Base-by-base conservation (phyloP, 352 stramenopile genomes). In the Phytophthora europaea region DNA sequence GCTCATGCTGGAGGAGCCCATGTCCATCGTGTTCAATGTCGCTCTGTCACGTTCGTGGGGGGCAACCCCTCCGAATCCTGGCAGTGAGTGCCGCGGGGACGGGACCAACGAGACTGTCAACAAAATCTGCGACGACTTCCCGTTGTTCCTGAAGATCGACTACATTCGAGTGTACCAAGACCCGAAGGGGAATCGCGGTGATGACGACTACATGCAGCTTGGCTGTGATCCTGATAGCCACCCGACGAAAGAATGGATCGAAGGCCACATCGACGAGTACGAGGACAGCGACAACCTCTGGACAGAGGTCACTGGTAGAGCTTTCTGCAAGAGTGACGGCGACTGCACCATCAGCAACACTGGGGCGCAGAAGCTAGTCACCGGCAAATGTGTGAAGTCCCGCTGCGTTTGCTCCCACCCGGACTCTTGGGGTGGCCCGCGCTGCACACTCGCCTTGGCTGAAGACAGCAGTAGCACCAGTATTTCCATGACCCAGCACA, bases 81-180 rank as follows among this genome's bases (percentile, higher is more conserved):
- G 72, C 4, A 61, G 45, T 3, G 45, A 72, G 18, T 85, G 82
- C 34, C 67, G 68, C 3, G 68, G 78, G 0, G 70, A 81, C 23
- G 75, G 72, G 7, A 53, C 33, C 0, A 67, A 84, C 45, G 26
- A 72, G 20, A 33, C 48, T 13, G 33, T 56, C 13, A 86, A 86
- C 45, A 59, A 59, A 47, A 86, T 89, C 28, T 89, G 82, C 62
- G 78, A 81, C 28, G 56, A 55, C 2, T 87, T 89, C 67, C 82
- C 82, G 0, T 72, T 89, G 75, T 85, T 65, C 48, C 16, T 97
- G 62, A 88, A 90, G 50, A 88, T 98, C 56, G 93, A 98, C 80
- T 92, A 89, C 64, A 87, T 98, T 20, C 85, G 91, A 8, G 57
- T 97, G 22, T 98, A 97, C 61, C 90, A 97, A 67, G 75, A 82